phyloP scores from a whole-genome alignment of 2,329 filamentous ascomycete genomes.

The Hirsutella rhossiliensis region DNA sequence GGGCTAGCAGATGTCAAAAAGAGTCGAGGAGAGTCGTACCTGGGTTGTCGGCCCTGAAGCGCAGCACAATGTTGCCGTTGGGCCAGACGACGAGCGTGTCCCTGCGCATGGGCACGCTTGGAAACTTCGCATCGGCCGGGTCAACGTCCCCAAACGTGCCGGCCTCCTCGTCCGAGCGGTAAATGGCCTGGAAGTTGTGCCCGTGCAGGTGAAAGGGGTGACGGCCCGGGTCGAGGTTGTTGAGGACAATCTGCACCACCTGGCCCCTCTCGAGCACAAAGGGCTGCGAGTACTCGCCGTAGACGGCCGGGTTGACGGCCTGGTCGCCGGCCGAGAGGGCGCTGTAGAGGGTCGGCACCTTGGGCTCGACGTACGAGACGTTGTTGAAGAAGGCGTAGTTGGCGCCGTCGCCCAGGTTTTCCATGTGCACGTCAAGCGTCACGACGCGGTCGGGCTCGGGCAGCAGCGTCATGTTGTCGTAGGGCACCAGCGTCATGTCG shows the following conservation, averaged over 20 bases:
- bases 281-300: constrained; percentile 53
- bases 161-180: constrained; percentile 44
- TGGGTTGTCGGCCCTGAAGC: constrained; percentile 57
- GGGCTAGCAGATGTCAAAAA: not conserved
- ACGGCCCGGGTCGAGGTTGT: constrained; percentile 59
- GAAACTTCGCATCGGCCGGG: constrained; percentile 31
- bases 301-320: constrained; percentile 46
- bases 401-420: constrained; percentile 48
- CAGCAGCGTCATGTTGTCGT: constrained; percentile 50
- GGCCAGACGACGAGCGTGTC: constrained; percentile 57
- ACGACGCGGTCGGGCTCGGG: constrained; percentile 51
- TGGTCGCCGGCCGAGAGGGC: constrained; percentile 51
- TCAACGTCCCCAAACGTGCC: constrained; percentile 40
- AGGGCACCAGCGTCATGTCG: constrained; percentile 59
- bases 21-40: constrained; percentile 22
- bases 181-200: constrained; percentile 58
- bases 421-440: constrained; percentile 50
- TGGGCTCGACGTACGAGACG: constrained; percentile 60
- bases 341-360: constrained; percentile 72
- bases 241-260: constrained; percentile 64
- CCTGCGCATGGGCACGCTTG: constrained; percentile 47
- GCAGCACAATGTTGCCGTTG: constrained; percentile 54
- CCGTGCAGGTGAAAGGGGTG: constrained; percentile 75
- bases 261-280: constrained; percentile 56
- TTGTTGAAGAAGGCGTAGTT: constrained; percentile 61